These are phyloP conservation scores for Talaromyces adpressus DNA, from an alignment of 495 filamentous ascomycete species.

Conservation along the genomic window DNA sequence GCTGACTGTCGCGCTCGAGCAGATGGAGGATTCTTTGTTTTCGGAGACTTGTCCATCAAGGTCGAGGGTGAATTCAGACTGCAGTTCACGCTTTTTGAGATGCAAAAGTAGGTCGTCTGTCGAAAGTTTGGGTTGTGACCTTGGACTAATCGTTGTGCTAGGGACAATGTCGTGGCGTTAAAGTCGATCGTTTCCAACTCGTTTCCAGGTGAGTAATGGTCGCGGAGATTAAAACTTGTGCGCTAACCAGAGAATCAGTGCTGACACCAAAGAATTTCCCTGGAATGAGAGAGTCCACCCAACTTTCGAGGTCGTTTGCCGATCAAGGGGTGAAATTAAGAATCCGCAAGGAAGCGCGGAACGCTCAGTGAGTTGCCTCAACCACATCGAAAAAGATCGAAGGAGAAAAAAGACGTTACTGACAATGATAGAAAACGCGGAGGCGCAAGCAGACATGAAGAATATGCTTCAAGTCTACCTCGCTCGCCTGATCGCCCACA, in stretches of 20 bases:
- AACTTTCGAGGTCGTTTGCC: conserved; percentile 84
- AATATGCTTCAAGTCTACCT: conserved; percentile 28
- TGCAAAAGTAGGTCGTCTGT: conserved; percentile 54
- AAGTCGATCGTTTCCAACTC: conserved; percentile 64
- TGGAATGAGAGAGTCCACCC: conserved; percentile 86
- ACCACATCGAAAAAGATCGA: too few species aligned
- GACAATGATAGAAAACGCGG: conserved; percentile 31
- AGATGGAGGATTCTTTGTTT: conserved; percentile 97
- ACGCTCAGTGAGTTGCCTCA: conserved; percentile 40
- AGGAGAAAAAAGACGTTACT: neutral
- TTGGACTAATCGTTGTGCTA: conserved; percentile 11
- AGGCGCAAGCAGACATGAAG: conserved; percentile 27
- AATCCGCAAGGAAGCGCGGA: conserved; percentile 77
- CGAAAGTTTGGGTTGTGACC: neutral
- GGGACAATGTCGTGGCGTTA: conserved; percentile 54
- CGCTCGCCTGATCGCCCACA: conserved; percentile 37
- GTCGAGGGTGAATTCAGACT: conserved; percentile 72
- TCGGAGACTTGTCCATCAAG: conserved; percentile 84
- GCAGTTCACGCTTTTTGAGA: conserved; percentile 82
- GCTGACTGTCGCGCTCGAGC: conserved; percentile 14
- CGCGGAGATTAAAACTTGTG: neutral
- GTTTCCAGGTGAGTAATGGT: conserved; percentile 54
- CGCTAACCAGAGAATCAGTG: conserved; percentile 39
- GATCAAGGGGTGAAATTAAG: conserved; percentile 91
- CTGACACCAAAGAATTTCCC: conserved; percentile 72